Conservation (phyloP, 306 rosid genomes). For the Cucurbita maxima region DNA sequence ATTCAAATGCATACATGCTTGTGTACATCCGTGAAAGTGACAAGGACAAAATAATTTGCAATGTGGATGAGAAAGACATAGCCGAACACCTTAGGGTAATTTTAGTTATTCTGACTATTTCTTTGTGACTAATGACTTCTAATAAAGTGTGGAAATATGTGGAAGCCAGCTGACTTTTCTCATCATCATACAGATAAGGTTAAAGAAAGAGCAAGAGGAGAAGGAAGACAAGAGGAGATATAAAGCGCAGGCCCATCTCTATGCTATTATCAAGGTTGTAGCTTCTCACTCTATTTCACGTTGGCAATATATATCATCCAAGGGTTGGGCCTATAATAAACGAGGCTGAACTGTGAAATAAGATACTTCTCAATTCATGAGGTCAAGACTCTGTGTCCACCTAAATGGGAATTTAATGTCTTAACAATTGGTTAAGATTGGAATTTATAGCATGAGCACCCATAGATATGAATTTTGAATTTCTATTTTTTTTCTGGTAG, state of each 20-base stretch:
- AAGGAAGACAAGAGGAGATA: constrained; percentile 74
- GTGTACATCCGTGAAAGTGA: constrained; percentile 85
- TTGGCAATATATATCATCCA: not conserved
- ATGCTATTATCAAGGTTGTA: constrained; percentile 62
- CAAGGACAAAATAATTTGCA: constrained; percentile 74
- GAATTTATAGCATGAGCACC: not conserved
- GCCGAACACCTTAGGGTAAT: constrained; percentile 75
- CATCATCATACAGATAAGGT: constrained; percentile 41
- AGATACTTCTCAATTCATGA: not conserved
- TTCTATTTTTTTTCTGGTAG: not conserved
- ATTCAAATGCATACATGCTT: constrained; percentile 94
- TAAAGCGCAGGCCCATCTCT: constrained; percentile 84
- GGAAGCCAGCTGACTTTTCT: constrained; percentile 5
- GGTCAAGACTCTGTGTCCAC: not conserved
- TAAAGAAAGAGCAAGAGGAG: constrained; percentile 81
- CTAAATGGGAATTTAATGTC: not conserved
- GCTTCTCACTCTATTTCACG: not conserved
- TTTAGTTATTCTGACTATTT: not conserved
- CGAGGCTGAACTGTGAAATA: not conserved
- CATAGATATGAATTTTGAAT: not conserved
- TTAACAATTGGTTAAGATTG: not conserved
- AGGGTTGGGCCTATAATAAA: not conserved
- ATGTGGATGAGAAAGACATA: constrained; percentile 79
- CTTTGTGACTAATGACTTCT: not conserved
- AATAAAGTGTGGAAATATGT: not conserved